phyloP scores from a whole-genome alignment of 306 rosid genomes.

The Quillaja saponaria region DNA sequence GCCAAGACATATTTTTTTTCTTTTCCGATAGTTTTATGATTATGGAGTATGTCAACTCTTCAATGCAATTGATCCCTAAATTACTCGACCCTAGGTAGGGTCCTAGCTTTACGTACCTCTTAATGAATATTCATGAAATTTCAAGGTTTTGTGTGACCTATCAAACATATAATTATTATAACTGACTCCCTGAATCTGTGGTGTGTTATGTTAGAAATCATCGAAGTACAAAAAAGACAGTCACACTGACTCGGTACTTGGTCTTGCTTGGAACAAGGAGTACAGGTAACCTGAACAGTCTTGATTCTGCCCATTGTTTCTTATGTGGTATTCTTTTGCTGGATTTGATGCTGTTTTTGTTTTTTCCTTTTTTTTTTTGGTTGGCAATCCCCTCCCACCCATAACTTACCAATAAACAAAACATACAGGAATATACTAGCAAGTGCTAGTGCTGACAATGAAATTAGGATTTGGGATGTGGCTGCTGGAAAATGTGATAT shows the following conservation, averaged over 20 bases:
- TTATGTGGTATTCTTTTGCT: conserved; percentile 25
- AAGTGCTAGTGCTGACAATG: conserved; percentile 89
- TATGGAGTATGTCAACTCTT: too few species aligned
- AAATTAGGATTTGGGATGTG: conserved; percentile 89
- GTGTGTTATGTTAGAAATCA: conserved; percentile 49
- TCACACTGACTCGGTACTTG: conserved; percentile 85
- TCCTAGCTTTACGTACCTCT: too few species aligned
- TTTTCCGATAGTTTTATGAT: too few species aligned
- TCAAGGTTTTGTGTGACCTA: conserved; percentile 2
- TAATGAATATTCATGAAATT: too few species aligned
- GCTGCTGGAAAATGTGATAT: conserved; percentile 65
- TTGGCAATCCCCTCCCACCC: conserved; percentile 14
- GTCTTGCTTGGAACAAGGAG: conserved; percentile 96
- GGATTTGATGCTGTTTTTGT: conserved; percentile 15
- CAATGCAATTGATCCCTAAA: too few species aligned
- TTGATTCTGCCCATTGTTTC: neutral
- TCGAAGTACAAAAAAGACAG: conserved; percentile 73
- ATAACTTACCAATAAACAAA: neutral
- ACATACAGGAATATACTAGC: conserved; percentile 77
- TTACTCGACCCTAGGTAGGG: too few species aligned
- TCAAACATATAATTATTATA: neutral
- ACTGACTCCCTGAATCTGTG: conserved; percentile 30
- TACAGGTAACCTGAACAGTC: conserved; percentile 52
- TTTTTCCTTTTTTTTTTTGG: conserved; percentile 3
- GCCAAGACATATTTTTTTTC: too few species aligned